phyloP scores from a whole-genome alignment of 805 yeast genomes.

The Isabelozyma rhagii region DNA sequence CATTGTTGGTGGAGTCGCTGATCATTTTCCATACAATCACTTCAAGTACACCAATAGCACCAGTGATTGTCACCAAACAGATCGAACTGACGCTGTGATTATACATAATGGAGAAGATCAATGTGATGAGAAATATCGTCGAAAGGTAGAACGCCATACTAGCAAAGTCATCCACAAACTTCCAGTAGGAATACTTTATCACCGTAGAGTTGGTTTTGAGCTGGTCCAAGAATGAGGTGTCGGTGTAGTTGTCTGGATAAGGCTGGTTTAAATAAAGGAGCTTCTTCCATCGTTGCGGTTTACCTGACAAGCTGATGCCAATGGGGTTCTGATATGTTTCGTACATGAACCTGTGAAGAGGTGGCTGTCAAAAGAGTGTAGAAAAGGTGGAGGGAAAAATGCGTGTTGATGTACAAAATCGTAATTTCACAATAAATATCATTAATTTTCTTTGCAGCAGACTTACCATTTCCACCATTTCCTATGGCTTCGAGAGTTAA shows the following conservation, averaged over 20 bases:
- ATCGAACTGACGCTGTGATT: constrained; percentile 48
- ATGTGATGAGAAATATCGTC: constrained; percentile 57
- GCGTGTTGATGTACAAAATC: background rate
- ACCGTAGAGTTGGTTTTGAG: constrained; percentile 75
- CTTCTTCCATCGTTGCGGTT: constrained; percentile 67
- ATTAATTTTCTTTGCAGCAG: no score
- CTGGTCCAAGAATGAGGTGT: constrained; percentile 75
- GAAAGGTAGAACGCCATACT: constrained; percentile 65
- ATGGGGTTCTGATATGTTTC: background rate
- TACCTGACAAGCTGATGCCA: background rate
- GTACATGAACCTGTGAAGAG: background rate
- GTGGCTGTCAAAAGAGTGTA: background rate
- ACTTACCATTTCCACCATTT: no score
- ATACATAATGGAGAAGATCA: constrained; percentile 66
- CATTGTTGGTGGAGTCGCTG: constrained; percentile 22
- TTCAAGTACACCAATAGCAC: constrained; percentile 28
- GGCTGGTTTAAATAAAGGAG: constrained; percentile 81
- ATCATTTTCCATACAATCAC: constrained; percentile 27
- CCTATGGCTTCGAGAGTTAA: no score
- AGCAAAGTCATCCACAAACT: constrained; percentile 68
- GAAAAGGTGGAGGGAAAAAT: background rate
- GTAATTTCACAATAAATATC: no score
- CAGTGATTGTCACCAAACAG: constrained; percentile 28
- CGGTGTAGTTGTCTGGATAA: constrained; percentile 90
- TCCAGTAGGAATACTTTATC: constrained; percentile 57